A percentile compares a stretch with the other conserved stretches of the same genome.
Conservation (phyloP, 2,329 filamentous ascomycete genomes). For the Paraphoma sp. region DNA sequence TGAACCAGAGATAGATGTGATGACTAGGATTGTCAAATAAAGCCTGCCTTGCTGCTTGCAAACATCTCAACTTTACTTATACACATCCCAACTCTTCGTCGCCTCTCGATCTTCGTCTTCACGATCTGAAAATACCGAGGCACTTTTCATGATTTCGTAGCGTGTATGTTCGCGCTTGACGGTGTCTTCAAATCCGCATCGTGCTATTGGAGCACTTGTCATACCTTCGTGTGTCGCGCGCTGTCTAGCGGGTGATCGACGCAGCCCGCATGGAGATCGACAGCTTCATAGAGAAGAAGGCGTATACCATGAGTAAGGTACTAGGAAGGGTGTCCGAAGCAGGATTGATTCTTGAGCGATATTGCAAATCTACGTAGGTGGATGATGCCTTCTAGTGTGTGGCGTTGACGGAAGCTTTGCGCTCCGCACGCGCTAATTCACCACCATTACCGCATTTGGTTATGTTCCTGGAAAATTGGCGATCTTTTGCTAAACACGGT, state of each 20-base stretch:
- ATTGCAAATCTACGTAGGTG: background rate
- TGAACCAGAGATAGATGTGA: background rate
- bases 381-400: background rate
- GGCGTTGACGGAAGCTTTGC: background rate
- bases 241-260: slow-evolving; percentile 3
- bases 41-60: background rate
- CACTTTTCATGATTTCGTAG: background rate
- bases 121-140: slow-evolving; percentile 3
- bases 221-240: background rate
- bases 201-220: slow-evolving; percentile 1
- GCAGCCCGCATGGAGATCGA: slow-evolving; percentile 4
- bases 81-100: too few species aligned
- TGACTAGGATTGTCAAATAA: background rate
- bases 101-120: background rate
- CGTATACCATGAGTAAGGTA: background rate
- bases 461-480: background rate
- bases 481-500: background rate
- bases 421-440: background rate
- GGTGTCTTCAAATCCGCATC: background rate
- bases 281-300: background rate
- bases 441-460: background rate
- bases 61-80: too few species aligned
- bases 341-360: background rate
- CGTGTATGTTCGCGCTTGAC: background rate
- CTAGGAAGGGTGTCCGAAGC: background rate